These are phyloP conservation scores for Eleusine indica DNA, from an alignment of 176 grass and related monocot species.

Conservation along the genomic window DNA sequence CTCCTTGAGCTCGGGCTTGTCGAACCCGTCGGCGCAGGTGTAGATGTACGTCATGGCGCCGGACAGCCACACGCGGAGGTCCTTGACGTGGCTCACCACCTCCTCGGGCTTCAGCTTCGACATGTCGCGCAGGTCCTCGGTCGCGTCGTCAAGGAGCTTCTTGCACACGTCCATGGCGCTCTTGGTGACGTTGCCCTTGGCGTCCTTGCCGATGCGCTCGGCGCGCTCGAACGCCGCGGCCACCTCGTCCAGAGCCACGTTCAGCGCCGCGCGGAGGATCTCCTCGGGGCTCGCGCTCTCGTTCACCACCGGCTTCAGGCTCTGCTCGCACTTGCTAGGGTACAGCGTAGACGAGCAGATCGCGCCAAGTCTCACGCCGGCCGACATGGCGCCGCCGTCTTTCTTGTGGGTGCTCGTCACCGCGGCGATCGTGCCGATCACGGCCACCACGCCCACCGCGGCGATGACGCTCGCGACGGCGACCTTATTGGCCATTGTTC, in stretches of 20 bases:
- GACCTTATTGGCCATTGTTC: slow-evolving; percentile 60
- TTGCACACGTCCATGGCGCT: slow-evolving; percentile 66
- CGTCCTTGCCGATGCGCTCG: slow-evolving; percentile 43
- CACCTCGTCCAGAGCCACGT: slow-evolving; percentile 57
- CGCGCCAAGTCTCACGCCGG: slow-evolving; percentile 47
- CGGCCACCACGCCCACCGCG: slow-evolving; percentile 63
- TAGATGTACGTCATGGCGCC: slow-evolving; percentile 68
- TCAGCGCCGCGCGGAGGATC: slow-evolving; percentile 48
- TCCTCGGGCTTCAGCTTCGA: slow-evolving; percentile 34
- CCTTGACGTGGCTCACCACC: slow-evolving; percentile 36
- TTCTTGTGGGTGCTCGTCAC: slow-evolving; percentile 41
- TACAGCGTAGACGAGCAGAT: slow-evolving; percentile 73
- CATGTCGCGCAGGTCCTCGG: slow-evolving; percentile 54
- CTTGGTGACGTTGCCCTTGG: slow-evolving; percentile 40
- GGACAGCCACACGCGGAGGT: slow-evolving; percentile 70
- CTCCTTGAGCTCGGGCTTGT: slow-evolving; percentile 57
- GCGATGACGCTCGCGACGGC: slow-evolving; percentile 52
- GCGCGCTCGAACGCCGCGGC: slow-evolving; percentile 36
- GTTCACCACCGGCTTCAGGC: slow-evolving; percentile 51
- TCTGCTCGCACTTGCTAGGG: slow-evolving; percentile 65
- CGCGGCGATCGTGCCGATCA: slow-evolving; percentile 68
- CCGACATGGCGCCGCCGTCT: slow-evolving; percentile 13
- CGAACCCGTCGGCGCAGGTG: slow-evolving; percentile 84
- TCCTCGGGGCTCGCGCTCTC: slow-evolving; percentile 48
- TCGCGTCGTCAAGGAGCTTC: slow-evolving; percentile 66